Percentiles rank a stretch among this genome's conserved stretches.
Conservation (phyloP, 352 stramenopile species). For the Phytophthora melonis region DNA sequence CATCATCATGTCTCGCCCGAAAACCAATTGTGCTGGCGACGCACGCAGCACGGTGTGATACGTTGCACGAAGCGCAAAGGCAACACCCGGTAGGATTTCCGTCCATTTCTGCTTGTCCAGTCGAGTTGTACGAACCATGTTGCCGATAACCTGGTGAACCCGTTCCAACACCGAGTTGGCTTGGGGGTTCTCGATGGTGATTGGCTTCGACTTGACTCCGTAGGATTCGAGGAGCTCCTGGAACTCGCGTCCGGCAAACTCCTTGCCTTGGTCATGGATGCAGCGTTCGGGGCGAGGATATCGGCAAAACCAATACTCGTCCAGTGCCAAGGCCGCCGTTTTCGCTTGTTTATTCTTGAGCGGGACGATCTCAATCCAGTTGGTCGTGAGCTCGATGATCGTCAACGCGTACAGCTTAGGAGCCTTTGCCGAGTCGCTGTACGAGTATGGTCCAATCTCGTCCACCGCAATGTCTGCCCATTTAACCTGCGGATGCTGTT, state of each 20-base stretch:
- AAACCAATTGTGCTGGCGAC: not conserved
- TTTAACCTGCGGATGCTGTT: too few relatives aligned
- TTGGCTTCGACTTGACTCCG: not conserved
- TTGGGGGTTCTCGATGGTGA: constrained; percentile 2
- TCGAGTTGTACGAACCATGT: constrained; percentile 1
- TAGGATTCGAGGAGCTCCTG: constrained; percentile 8
- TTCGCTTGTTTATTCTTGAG: too few relatives aligned
- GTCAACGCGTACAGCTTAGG: too few relatives aligned
- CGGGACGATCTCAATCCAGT: too few relatives aligned
- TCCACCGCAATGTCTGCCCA: too few relatives aligned
- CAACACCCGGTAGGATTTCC: not conserved
- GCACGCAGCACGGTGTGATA: not conserved
- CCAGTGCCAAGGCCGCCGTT: not conserved
- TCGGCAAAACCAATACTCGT: constrained; percentile 9
- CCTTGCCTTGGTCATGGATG: constrained; percentile 3
- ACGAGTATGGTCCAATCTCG: too few relatives aligned
- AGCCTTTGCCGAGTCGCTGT: too few relatives aligned
- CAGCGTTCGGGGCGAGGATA: not conserved
- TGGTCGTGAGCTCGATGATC: too few relatives aligned
- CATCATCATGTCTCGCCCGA: not conserved
- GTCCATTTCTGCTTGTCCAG: constrained; percentile 8
- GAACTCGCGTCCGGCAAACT: constrained; percentile 6
- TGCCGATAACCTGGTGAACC: not conserved
- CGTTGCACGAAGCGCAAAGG: not conserved
- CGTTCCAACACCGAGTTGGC: constrained; percentile 1